Percentiles rank a stretch among this genome's conserved stretches.
Evolutionary conservation across 2,329 filamentous ascomycete genomes (phyloP).

Genomic region (Colletotrichum sp.): DNA sequence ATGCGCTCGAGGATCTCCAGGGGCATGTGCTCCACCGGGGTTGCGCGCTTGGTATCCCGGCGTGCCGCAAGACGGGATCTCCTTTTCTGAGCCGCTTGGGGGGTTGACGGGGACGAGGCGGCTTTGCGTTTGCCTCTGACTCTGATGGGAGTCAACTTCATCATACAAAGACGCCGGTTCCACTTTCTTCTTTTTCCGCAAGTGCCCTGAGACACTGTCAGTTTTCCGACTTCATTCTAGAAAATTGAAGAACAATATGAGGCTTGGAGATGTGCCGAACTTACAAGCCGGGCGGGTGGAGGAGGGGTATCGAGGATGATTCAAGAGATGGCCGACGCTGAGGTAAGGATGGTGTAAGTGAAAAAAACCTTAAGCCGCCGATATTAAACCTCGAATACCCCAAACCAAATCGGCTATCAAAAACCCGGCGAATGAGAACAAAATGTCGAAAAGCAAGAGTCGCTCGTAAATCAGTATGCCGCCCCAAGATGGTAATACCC

Average conservation of each 20-base stretch:
- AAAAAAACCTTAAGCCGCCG: conserved; percentile 3
- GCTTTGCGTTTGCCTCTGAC: conserved; percentile 49
- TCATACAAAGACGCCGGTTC: conserved; percentile 24
- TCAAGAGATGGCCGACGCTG: background rate
- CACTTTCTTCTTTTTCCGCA: background rate
- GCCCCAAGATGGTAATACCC: background rate
- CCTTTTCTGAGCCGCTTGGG: background rate
- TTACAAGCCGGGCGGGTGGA: background rate
- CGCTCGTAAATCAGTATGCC: background rate
- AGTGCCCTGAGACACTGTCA: background rate
- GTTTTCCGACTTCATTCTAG: background rate
- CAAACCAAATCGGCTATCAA: background rate
- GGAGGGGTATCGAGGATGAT: background rate
- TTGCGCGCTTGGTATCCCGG: background rate
- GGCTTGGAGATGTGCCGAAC: background rate
- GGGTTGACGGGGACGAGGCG: background rate
- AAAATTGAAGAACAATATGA: background rate
- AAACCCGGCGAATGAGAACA: background rate
- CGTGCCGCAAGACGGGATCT: background rate
- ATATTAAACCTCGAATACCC: background rate
- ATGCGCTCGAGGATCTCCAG: conserved; percentile 59
- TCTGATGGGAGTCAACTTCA: conserved; percentile 55
- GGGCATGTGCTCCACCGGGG: conserved; percentile 44
- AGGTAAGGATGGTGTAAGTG: conserved; percentile 14
- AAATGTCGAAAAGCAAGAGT: background rate